A percentile compares a stretch with the other conserved stretches of the same genome.
Conservation (phyloP, 1,139 yeast genomes). For the Yarrowia galli region DNA sequence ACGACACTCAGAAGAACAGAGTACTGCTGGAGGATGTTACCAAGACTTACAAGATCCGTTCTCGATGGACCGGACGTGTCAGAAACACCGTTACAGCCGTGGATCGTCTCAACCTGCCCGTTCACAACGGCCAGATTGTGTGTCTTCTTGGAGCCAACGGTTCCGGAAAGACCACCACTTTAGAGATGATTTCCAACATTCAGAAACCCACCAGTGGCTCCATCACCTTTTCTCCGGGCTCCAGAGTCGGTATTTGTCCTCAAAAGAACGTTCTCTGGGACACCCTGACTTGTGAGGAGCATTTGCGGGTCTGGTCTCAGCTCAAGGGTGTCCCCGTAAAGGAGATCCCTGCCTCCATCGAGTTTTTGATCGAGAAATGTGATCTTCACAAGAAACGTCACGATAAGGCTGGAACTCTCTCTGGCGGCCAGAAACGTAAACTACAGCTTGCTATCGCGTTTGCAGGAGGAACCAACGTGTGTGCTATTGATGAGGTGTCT, state of each 20-base stretch:
- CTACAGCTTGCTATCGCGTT: slow-evolving; percentile 70
- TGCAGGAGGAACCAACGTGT: slow-evolving; percentile 51
- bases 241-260: slow-evolving; percentile 52
- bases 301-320: slow-evolving; percentile 49
- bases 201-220: slow-evolving; percentile 47
- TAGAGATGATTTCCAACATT: slow-evolving; percentile 52
- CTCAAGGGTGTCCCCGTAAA: slow-evolving; percentile 47
- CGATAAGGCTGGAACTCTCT: slow-evolving; percentile 53
- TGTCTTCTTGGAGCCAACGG: slow-evolving; percentile 53
- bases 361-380: slow-evolving; percentile 47
- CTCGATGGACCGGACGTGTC: slow-evolving; percentile 9
- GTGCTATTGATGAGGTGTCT: slow-evolving; percentile 53
- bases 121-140: slow-evolving; percentile 49
- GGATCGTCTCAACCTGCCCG: slow-evolving; percentile 45
- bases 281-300: slow-evolving; percentile 50
- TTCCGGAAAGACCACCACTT: slow-evolving; percentile 53
- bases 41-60: slow-evolving; percentile 45
- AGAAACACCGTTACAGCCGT: slow-evolving; percentile 48
- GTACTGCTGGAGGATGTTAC: slow-evolving; percentile 44
- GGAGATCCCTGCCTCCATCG: slow-evolving; percentile 41
- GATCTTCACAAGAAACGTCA: slow-evolving; percentile 47
- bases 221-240: slow-evolving; percentile 45
- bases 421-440: slow-evolving; percentile 95
- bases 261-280: slow-evolving; percentile 53
- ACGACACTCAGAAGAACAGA: slow-evolving; percentile 18